Evolutionary conservation across 768 basidiomycete genomes (phyloP), one percentile per base, ranked within the genome.

Genomic region (Mrakia hoshinonis): DNA sequence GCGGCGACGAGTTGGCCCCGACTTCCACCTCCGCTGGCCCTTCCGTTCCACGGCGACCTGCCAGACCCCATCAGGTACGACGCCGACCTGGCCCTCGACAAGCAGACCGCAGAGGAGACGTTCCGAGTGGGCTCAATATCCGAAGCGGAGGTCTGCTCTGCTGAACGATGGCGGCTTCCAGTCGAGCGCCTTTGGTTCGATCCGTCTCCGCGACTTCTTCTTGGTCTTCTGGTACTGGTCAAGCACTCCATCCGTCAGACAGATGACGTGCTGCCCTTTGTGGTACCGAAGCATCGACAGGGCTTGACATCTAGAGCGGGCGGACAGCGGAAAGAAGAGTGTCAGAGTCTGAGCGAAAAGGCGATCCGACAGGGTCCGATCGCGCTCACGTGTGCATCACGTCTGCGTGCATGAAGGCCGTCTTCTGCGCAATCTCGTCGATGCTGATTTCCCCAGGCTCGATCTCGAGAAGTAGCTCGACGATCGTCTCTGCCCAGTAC

Each of bases 381-480:
- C n/a, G n/a, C n/a, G 87, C 92, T 80, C 79, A 97, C 95, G 96
- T 98, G 81, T 96, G 95, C 89, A 95, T 92, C 70, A 99, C 87
- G 79, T 99, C 96, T 38, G 89, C 87, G 76, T 95, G 93, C 4
- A 92, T 93, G 79, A 99, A 94, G 20, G 91, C 85, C 3, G 95
- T 98, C 81, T 87, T 89, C 80, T 94, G 90, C 11, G 96, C 94
- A 75, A 99, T 94, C 77, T 98, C 96, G 76, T 99, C 96, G 75
- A 99, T 89, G 79, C 89, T 91, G 68, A 98, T 82, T 75, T 92
- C 90, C 66, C 90, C 89, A 10, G 58, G 58, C 67, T 87, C 85
- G 31, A 75, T 73, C 34, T 63, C 85, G 73, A 95, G 81, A 55
- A 99, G 82, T 38, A 93, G 83, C 70, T 97, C 93, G 76, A 98